A percentile compares a stretch with the other conserved stretches of the same genome.
Evolutionary conservation across 2,329 filamentous ascomycete genomes (phyloP).

Genomic region (Pseudocercospora macadamiae): DNA sequence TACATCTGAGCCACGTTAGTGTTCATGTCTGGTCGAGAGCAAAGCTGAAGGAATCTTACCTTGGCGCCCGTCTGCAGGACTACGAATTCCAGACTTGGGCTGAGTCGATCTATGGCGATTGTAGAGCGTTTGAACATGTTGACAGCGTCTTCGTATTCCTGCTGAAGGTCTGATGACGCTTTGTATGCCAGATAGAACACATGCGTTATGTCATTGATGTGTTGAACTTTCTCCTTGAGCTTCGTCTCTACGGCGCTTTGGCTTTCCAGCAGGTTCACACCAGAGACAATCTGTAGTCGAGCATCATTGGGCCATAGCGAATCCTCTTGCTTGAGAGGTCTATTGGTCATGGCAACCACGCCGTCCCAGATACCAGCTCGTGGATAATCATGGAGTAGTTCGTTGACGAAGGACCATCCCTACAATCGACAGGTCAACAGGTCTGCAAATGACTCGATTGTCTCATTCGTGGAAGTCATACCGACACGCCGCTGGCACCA

Average conservation of each 20-base stretch:
- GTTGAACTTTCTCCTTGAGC: conserved; percentile 40
- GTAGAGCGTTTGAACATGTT: conserved; percentile 47
- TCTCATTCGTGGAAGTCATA: too few relatives aligned
- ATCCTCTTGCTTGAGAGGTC: conserved; percentile 42
- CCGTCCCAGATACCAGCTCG: conserved; percentile 46
- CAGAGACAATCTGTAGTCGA: conserved; percentile 48
- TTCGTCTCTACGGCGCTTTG: conserved; percentile 44
- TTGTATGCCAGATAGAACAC: conserved; percentile 51
- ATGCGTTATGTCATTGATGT: conserved; percentile 47
- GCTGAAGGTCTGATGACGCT: conserved; percentile 43
- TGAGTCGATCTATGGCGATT: conserved; percentile 42
- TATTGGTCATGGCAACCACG: conserved; percentile 53
- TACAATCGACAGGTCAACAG: conserved; percentile 24
- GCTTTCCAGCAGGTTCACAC: conserved; percentile 46
- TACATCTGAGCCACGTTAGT: conserved; percentile 41
- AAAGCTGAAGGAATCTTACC: too few relatives aligned
- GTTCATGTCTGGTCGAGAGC: too few relatives aligned
- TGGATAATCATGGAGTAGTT: conserved; percentile 51
- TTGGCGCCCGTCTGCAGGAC: conserved; percentile 42
- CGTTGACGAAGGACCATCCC: conserved; percentile 55
- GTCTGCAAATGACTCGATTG: too few relatives aligned
- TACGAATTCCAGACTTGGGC: conserved; percentile 43
- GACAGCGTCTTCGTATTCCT: conserved; percentile 45
- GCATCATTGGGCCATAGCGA: conserved; percentile 45
- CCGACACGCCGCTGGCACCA: conserved; percentile 38